Evolutionary conservation across 768 basidiomycete genomes (phyloP).

Genomic region (Termitomyces sp.): DNA sequence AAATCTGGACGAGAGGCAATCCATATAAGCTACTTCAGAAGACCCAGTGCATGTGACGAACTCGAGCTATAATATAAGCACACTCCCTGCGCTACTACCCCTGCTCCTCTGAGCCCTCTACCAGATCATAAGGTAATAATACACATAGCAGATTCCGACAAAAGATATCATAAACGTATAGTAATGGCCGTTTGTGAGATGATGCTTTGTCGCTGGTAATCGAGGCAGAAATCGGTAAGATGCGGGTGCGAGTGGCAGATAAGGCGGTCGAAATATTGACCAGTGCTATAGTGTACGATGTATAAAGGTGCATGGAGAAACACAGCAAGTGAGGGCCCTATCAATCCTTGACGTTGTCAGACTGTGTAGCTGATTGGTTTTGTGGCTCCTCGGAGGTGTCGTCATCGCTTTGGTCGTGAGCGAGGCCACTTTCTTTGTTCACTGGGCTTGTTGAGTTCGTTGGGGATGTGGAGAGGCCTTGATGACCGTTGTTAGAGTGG

Average conservation of each 20-base stretch:
- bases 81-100: conserved; percentile 7
- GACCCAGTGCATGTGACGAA: conserved; percentile 3
- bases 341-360: conserved; percentile 12
- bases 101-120: conserved; percentile 13
- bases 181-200: conserved; percentile 19
- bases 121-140: conserved; percentile 21
- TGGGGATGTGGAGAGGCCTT: conserved; percentile 66
- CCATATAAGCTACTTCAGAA: conserved; percentile 4
- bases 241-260: conserved; percentile 15
- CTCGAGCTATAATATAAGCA: conserved; percentile 11
- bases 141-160: conserved; percentile 29
- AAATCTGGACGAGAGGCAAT: conserved; percentile 11
- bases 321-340: conserved; percentile 1
- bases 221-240: conserved; percentile 17
- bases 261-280: conserved; percentile 11
- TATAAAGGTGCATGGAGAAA: conserved; percentile 9
- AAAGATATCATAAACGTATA: conserved; percentile 28
- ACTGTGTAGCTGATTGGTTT: background rate
- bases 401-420: conserved; percentile 31
- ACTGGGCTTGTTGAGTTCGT: conserved; percentile 61
- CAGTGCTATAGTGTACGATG: conserved; percentile 14
- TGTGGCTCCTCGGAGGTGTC: conserved; percentile 22
- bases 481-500: conserved; percentile 41
- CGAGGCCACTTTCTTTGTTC: conserved; percentile 54
- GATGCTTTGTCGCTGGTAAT: conserved; percentile 15